Evolutionary conservation across 2,329 filamentous ascomycete species (phyloP), one percentile per base, ranked within the genome.

Genomic region (Penicillium sp.): DNA sequence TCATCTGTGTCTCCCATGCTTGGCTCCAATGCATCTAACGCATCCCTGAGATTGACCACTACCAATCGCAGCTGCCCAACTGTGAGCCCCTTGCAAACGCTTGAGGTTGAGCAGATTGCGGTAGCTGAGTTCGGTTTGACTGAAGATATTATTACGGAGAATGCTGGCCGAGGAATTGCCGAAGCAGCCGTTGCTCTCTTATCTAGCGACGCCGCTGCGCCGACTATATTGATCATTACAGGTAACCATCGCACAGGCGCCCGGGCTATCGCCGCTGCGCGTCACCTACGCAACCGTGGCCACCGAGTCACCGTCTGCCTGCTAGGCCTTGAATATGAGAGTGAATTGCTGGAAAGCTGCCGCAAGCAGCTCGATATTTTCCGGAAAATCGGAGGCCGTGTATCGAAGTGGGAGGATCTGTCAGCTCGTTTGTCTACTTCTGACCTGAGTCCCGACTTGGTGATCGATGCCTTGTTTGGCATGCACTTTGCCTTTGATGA

Each of bases 211-310:
- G 75, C 79, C 35, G 74, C 79, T 15, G 75, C 80, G 27, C 81
- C 83, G 0, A 82, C 85, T 6, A 79, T 88, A 48, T 85, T 96
- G 22, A 85, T 97, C 6, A 81, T 97, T n/a, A 92, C 90, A 0
- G 93, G 94, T n/a, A 97, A 97, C 72, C 93, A 96, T 73, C 91
- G 91, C 62, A 92, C 88, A 1, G 92, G 93, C 37, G 87, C 90
- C 35, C 84, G 93, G 55, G 91, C 92, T 3, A 82, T 97, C 51
- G 89, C 91, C 14, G 92, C 92, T 4, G 92, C 88, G 26, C 85
- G 94, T 4, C 92, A 97, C 71, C 82, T 97, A 8, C 86, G 90
- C 49, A 93, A 92, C 68, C 89, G 92, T 60, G 89, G 89, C 20
- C 79, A 90, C 52, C 88, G 90, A 53, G 86, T 96, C 35, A 84